These are phyloP conservation scores for Aspergillus incahuasiensis DNA, from an alignment of 495 filamentous ascomycete genomes.

Conservation along the genomic window DNA sequence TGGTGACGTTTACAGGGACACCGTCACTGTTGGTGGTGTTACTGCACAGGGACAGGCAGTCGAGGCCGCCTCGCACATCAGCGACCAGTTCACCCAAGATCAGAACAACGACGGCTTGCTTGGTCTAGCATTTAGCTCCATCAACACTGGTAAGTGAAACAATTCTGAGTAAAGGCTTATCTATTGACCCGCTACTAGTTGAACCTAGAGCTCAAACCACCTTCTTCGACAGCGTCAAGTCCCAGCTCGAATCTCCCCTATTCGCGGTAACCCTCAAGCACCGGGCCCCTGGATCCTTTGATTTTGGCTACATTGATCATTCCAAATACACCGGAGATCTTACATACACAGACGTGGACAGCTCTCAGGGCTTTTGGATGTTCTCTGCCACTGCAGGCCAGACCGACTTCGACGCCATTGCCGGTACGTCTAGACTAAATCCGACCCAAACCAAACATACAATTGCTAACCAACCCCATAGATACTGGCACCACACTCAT, in stretches of 20 bases:
- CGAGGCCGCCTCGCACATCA: conserved; percentile 61
- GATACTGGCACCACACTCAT: conserved; percentile 72
- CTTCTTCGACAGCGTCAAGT: conserved; percentile 68
- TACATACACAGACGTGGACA: conserved; percentile 56
- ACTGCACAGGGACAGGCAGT: conserved; percentile 63
- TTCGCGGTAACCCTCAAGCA: conserved; percentile 68
- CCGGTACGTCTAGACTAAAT: conserved; percentile 21
- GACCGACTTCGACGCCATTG: conserved; percentile 29
- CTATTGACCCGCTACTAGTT: conserved; percentile 27
- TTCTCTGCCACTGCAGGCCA: conserved; percentile 52
- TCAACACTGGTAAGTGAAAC: conserved; percentile 52
- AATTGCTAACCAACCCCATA: conserved; percentile 7
- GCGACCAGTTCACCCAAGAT: conserved; percentile 54
- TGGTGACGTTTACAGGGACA: conserved; percentile 67
- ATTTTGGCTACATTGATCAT: conserved; percentile 69
- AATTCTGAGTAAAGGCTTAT: background rate
- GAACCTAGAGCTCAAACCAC: conserved; percentile 57
- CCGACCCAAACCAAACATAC: background rate
- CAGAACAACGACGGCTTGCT: conserved; percentile 63
- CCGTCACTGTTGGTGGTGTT: conserved; percentile 61
- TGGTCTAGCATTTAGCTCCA: conserved; percentile 63
- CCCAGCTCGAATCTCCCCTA: conserved; percentile 52
- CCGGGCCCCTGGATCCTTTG: conserved; percentile 59
- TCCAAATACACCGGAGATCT: conserved; percentile 60
- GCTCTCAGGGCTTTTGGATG: conserved; percentile 62